Base-by-base conservation (phyloP, 2,329 filamentous ascomycete species). In the Paraphoma chrysanthemicola region DNA sequence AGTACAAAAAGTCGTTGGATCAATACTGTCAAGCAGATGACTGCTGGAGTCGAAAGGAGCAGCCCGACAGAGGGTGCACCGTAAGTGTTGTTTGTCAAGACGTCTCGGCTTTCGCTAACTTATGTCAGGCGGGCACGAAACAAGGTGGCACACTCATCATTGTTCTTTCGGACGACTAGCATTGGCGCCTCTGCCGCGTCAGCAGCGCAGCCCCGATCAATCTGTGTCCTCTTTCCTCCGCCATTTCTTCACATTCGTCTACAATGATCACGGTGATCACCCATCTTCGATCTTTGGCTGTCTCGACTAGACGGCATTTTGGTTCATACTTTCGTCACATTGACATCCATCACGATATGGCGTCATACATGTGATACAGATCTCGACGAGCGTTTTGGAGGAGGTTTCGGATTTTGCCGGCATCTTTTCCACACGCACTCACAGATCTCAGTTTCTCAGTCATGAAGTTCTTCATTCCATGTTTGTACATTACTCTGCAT, bases 1-100 rank as follows among this genome's bases (percentile, higher is more conserved):
- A 74, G 48, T 96, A 92, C 85, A 86, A 83, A 63, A 89, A 89
- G 71, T 80, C 85, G 62, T 80, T 87, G 60, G 89, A 89, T 54
- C 67, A 81, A 59, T 95, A 88, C 81, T 85, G 82, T 68, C 77
- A 79, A 56, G 81, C 76, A 23, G 74, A 73, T 30, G 78, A 80
- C 54, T 81, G 79, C 56, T 72, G 71, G 59, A 57, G 60, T 28
- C 73, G 78, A 56, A 82, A 79, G 62, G 73, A 45, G 18, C 30
- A 51, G 16, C 49, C 49, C 7, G 31, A 78, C 57, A 82, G 79
- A 60, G 92, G 92, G 57, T 96, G 92, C 86, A 96, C 92, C 48
- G 92, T 95, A 88, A 85, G 90, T 59, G 9, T 6, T 28, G 31
- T 9, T 9, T 2, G 3, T 11, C 17, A 6, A 8, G 29, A 6